Percentiles rank a stretch among this genome's conserved stretches.
Evolutionary conservation across 805 yeast genomes (phyloP).

Genomic region (Sugiyamaella boreocaroliniensis): DNA sequence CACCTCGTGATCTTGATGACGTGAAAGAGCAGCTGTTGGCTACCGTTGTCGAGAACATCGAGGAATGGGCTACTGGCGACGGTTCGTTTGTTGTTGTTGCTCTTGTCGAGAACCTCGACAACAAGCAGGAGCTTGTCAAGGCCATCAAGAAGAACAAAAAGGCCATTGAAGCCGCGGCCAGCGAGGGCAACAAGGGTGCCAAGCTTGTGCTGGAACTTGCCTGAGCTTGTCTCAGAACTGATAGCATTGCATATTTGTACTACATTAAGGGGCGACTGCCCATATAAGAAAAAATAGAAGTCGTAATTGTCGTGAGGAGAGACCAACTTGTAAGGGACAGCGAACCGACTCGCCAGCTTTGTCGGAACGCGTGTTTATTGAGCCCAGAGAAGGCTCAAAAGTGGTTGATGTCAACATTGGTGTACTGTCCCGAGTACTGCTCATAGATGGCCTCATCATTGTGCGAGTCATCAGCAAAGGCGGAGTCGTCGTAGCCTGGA

Average conservation of each 20-base stretch:
- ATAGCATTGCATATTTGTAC: neutral
- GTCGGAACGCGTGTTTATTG: too few species aligned
- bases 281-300: neutral
- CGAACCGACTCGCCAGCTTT: too few species aligned
- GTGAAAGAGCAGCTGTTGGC: constrained; percentile 36
- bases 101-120: constrained; percentile 56
- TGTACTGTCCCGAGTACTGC: constrained; percentile 25
- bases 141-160: constrained; percentile 30
- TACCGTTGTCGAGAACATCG: constrained; percentile 48
- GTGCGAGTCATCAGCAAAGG: constrained; percentile 12
- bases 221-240: neutral
- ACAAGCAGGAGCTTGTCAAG: constrained; percentile 14
- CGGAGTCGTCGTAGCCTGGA: constrained; percentile 5
- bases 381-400: too few species aligned
- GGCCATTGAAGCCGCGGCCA: constrained; percentile 23
- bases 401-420: constrained; percentile 22
- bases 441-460: constrained; percentile 22
- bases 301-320: neutral
- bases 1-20: constrained; percentile 48
- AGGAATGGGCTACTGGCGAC: constrained; percentile 61
- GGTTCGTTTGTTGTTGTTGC: constrained; percentile 82
- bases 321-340: neutral
- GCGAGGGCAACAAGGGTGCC: constrained; percentile 28
- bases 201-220: constrained; percentile 26
- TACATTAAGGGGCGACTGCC: neutral